These are phyloP conservation scores for Neurospora sp. DNA, from an alignment of 495 filamentous ascomycete species.

Conservation along the genomic window DNA sequence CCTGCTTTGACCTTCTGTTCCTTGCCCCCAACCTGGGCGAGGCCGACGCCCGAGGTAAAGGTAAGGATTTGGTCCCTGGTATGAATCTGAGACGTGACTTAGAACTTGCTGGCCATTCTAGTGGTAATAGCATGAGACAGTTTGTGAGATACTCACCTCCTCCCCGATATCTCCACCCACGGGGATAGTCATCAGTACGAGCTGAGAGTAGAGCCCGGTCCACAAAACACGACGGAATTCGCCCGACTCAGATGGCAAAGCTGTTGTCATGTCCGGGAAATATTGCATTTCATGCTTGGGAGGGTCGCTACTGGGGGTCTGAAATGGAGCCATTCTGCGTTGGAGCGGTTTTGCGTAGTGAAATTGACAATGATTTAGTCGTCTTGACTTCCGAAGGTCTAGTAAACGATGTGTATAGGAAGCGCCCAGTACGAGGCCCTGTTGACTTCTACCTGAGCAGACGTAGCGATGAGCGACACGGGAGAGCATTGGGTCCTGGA, in stretches of 20 bases:
- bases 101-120: background rate
- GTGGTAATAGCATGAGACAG: constrained; percentile 10
- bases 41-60: constrained; percentile 48
- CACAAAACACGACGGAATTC: constrained; percentile 53
- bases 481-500: background rate
- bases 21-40: constrained; percentile 47
- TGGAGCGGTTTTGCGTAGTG: background rate
- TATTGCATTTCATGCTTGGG: constrained; percentile 48
- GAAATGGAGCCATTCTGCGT: constrained; percentile 12
- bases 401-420: background rate
- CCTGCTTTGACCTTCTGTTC: constrained; percentile 48
- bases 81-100: constrained; percentile 21
- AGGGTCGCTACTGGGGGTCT: constrained; percentile 22
- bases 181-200: constrained; percentile 54
- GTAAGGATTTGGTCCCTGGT: constrained; percentile 55
- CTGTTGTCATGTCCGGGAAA: constrained; percentile 42
- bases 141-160: constrained; percentile 31
- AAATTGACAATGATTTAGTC: background rate
- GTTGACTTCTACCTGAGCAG: background rate
- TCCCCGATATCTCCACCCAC: constrained; percentile 56
- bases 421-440: background rate
- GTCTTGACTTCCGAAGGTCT: background rate
- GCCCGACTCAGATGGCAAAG: constrained; percentile 38
- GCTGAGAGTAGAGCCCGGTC: constrained; percentile 51
- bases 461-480: background rate